Conservation (phyloP, 2,329 filamentous ascomycete species). For the Pestalotiopsis sp. region DNA sequence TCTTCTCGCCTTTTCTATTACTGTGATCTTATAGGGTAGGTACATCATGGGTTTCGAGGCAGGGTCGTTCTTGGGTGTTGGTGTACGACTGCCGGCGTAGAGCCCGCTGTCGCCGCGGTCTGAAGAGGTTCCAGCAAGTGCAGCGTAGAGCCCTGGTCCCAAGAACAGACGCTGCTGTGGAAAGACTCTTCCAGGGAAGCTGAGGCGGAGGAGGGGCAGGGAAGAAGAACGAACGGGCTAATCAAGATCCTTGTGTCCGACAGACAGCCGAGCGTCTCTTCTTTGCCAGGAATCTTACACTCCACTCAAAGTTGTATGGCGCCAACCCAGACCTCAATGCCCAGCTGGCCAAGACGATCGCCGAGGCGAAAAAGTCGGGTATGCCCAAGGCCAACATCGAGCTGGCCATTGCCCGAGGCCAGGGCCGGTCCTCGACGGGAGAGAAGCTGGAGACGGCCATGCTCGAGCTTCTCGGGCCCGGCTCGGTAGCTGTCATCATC, state of each 20-base stretch:
- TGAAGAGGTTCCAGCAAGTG: too few species aligned
- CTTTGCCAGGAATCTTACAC: conserved; percentile 73
- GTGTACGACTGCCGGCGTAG: too few species aligned
- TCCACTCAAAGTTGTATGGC: conserved; percentile 78
- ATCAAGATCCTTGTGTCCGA: neutral
- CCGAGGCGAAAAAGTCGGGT: conserved; percentile 80
- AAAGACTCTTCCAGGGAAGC: neutral
- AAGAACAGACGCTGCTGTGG: neutral
- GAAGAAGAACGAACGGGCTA: neutral
- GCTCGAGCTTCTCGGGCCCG: conserved; percentile 79
- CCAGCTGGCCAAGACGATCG: conserved; percentile 72
- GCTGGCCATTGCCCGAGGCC: conserved; percentile 81
- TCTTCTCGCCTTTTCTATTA: too few species aligned
- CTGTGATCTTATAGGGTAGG: too few species aligned
- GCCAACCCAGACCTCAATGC: conserved; percentile 75
- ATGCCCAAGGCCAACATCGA: conserved; percentile 87
- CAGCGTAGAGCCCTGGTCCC: too few species aligned
- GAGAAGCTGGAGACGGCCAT: conserved; percentile 75
- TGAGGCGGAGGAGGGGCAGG: neutral
- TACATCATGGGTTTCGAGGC: too few species aligned
- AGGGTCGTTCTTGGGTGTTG: too few species aligned
- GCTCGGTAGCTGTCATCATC: conserved; percentile 72
- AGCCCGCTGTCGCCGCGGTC: too few species aligned
- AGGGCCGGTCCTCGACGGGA: conserved; percentile 78
- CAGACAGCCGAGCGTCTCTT: conserved; percentile 65